Base-by-base conservation (phyloP, 495 filamentous ascomycete species). In the Xylaria palmicola region DNA sequence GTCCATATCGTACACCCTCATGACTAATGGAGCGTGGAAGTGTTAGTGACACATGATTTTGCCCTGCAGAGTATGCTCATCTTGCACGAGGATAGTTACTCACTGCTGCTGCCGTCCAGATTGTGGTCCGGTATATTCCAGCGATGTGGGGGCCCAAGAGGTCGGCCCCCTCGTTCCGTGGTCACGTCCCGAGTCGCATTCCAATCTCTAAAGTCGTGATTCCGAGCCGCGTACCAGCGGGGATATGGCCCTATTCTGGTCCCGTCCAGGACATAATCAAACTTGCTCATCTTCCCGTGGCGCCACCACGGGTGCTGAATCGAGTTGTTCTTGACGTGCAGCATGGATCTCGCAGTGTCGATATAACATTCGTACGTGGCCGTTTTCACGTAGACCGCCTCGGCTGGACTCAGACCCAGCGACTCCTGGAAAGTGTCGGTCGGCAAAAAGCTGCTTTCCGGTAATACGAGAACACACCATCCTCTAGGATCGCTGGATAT, bases 1-100 rank as follows among this genome's bases (percentile, higher is more conserved):
- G 43, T 87, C 80, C 41, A 76, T 73, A 51, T 81, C 75, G 19
- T 80, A 85, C 48, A 85, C 84, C 48, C 86, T 84, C 34, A 90
- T 69, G 62, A 90, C 74, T 20, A 37, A 41, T 36, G 19, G 10
- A 24, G 20, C 12, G 39, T 30, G 10, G 12, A 22, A 3, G 13
- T 6, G 30, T 61, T 61, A 53, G 39, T 30, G 1, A 2, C 10
- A 40, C n/a, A 41, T 41, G n/a, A 41, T 48, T 20, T 20, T 34
- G n/a, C n/a, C n/a, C n/a, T n/a, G n/a, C n/a, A n/a, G n/a, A n/a
- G n/a, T n/a, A n/a, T n/a, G n/a, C n/a, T n/a, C n/a, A n/a, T n/a
- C n/a, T n/a, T n/a, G n/a, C n/a, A n/a, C n/a, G n/a, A n/a, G 20
- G 9, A 27, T 26, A 30, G n/a, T 40, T 50, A 59, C 56, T 59